These are phyloP conservation scores for Dothiorella sarmentorum DNA, from an alignment of 2,329 filamentous ascomycete species.

Conservation along the genomic window DNA sequence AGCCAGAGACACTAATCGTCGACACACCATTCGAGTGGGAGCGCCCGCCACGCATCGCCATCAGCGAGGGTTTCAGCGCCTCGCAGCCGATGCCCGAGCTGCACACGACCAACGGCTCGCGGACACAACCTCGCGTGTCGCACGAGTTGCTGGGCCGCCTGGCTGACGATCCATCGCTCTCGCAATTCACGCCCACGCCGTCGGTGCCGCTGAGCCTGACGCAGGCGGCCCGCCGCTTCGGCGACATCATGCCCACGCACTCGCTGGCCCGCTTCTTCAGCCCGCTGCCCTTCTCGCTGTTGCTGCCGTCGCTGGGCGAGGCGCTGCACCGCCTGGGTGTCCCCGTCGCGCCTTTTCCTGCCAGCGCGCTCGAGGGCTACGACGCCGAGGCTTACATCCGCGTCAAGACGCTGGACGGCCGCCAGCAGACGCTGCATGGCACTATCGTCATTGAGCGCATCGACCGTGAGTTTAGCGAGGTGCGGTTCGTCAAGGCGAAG, in stretches of 20 bases:
- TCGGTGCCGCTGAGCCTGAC: conserved; percentile 80
- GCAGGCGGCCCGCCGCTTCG: conserved; percentile 82
- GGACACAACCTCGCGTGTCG: conserved; percentile 16
- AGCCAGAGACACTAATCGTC: conserved; percentile 73
- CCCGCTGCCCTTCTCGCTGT: conserved; percentile 66
- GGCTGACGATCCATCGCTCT: conserved; percentile 77
- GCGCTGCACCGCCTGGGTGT: conserved; percentile 84
- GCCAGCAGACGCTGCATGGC: conserved; percentile 69
- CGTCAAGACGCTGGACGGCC: conserved; percentile 69
- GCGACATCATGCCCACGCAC: conserved; percentile 84
- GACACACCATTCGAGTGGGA: conserved; percentile 88
- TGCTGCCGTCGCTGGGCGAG: conserved; percentile 76
- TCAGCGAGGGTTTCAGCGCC: conserved; percentile 40
- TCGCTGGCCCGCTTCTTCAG: conserved; percentile 92
- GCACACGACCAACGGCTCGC: conserved; percentile 22
- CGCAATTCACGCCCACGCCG: conserved; percentile 78
- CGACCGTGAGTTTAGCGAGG: conserved; percentile 67
- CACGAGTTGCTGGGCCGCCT: conserved; percentile 57
- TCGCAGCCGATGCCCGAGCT: conserved; percentile 47
- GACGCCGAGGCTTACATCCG: conserved; percentile 62
- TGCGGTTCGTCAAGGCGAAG: conserved; percentile 90
- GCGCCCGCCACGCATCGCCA: conserved; percentile 59
- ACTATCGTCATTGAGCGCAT: conserved; percentile 71
- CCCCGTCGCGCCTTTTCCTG: conserved; percentile 54
- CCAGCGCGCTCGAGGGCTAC: conserved; percentile 31